Conservation (phyloP, 2,329 filamentous ascomycete genomes). For the Pseudopyrenochaeta lycopersici region DNA sequence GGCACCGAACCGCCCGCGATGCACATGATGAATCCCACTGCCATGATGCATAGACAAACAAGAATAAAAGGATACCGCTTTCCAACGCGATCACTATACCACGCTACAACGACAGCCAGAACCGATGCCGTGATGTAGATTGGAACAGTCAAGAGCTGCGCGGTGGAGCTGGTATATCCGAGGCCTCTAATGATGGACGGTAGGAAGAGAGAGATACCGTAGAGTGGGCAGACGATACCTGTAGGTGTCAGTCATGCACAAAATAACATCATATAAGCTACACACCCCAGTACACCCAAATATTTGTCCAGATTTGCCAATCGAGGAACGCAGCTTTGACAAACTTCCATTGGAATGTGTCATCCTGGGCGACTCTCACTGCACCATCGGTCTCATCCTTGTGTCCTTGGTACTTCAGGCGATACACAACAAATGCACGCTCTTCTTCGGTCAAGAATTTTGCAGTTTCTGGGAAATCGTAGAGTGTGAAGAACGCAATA, state of each 20-base stretch:
- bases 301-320: constrained; percentile 59
- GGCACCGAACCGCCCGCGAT: constrained; percentile 38
- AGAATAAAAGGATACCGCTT: constrained; percentile 48
- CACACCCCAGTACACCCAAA: constrained; percentile 71
- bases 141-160: constrained; percentile 55
- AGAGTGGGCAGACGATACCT: constrained; percentile 51
- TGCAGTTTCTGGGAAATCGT: constrained; percentile 70
- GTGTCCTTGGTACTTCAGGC: constrained; percentile 62
- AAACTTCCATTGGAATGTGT: constrained; percentile 71
- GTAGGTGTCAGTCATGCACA: constrained; percentile 7
- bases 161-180: constrained; percentile 50
- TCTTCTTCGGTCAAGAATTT: constrained; percentile 64
- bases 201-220: constrained; percentile 49
- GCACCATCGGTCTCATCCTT: constrained; percentile 63
- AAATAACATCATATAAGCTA: constrained; percentile 39
- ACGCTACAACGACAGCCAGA: constrained; percentile 45
- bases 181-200: constrained; percentile 59
- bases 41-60: constrained; percentile 42
- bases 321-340: constrained; percentile 57
- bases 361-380: constrained; percentile 72
- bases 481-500: constrained; percentile 62
- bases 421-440: constrained; percentile 66
- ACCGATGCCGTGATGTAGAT: constrained; percentile 52
- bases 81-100: constrained; percentile 38
- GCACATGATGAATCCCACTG: constrained; percentile 50